Evolutionary conservation across 2,329 filamentous ascomycete species (phyloP).

Genomic region (Eurotiales sp.): DNA sequence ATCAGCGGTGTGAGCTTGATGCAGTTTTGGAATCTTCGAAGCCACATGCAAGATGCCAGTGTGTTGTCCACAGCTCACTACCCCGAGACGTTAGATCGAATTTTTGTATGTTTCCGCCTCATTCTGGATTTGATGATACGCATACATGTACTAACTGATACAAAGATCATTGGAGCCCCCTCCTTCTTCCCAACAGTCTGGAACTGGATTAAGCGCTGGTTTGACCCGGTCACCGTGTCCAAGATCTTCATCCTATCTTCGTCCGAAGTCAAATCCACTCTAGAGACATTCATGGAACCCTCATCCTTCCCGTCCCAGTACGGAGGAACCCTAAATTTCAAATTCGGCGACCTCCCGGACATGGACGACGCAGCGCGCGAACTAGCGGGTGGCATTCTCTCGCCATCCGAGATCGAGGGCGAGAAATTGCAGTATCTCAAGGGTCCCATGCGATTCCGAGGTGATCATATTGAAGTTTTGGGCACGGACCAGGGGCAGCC

Average conservation of each 20-base stretch:
- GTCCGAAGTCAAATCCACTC: slow-evolving; percentile 69
- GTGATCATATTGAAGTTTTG: slow-evolving; percentile 29
- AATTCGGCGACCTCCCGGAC: slow-evolving; percentile 70
- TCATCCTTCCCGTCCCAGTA: slow-evolving; percentile 85
- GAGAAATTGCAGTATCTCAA: slow-evolving; percentile 29
- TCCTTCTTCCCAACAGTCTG: slow-evolving; percentile 85
- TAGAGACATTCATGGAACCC: slow-evolving; percentile 76
- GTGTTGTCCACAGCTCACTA: slow-evolving; percentile 88
- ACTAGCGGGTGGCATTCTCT: slow-evolving; percentile 29
- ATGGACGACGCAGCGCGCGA: slow-evolving; percentile 55
- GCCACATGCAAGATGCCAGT: slow-evolving; percentile 89
- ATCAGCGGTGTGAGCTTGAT: slow-evolving; percentile 82
- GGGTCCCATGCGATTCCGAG: slow-evolving; percentile 34
- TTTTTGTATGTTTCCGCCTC: slow-evolving; percentile 53
- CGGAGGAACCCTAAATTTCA: slow-evolving; percentile 79
- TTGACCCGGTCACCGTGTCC: slow-evolving; percentile 86
- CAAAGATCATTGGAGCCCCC: slow-evolving; percentile 78
- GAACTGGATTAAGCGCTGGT: slow-evolving; percentile 95
- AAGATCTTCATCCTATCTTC: slow-evolving; percentile 89
- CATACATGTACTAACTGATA: slow-evolving; percentile 11
- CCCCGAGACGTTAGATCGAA: slow-evolving; percentile 85
- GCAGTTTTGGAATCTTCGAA: slow-evolving; percentile 94
- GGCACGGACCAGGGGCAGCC: slow-evolving; percentile 33
- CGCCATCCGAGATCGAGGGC: slow-evolving; percentile 22
- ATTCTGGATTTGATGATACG: background rate